Conservation (phyloP, 768 basidiomycete genomes). For the Sutorius australiensis region DNA sequence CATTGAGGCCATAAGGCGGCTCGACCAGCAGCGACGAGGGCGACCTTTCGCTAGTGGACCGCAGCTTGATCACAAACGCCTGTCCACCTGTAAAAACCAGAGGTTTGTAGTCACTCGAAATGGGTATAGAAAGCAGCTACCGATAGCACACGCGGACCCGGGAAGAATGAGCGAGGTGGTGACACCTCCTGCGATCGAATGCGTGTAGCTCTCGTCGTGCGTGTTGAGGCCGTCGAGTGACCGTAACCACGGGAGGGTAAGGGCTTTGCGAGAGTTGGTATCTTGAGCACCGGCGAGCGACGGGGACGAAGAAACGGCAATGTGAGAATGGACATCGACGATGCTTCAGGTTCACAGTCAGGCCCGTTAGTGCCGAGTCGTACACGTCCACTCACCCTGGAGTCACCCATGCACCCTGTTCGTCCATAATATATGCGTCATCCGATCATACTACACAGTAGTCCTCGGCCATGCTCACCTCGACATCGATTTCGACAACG, state of each 20-base stretch:
- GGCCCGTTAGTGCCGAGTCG: not conserved
- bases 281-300: slow-evolving; percentile 44
- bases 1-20: slow-evolving; percentile 57
- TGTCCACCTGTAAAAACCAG: slow-evolving; percentile 53
- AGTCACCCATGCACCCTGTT: slow-evolving; percentile 62
- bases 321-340: slow-evolving; percentile 57
- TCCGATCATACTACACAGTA: not conserved
- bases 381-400: slow-evolving; percentile 33
- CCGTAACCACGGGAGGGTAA: slow-evolving; percentile 57
- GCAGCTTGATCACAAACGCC: slow-evolving; percentile 72
- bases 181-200: slow-evolving; percentile 64
- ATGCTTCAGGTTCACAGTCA: slow-evolving; percentile 29
- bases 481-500: slow-evolving; percentile 43
- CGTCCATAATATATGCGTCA: slow-evolving; percentile 12
- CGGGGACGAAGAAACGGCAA: slow-evolving; percentile 43
- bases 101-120: not conserved
- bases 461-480: slow-evolving; percentile 13
- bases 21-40: slow-evolving; percentile 69
- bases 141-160: slow-evolving; percentile 61
- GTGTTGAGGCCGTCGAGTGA: slow-evolving; percentile 73
- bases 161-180: slow-evolving; percentile 76
- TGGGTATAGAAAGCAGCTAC: slow-evolving; percentile 24
- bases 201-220: slow-evolving; percentile 58
- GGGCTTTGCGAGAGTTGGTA: slow-evolving; percentile 46
- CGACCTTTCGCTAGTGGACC: slow-evolving; percentile 67